Base-by-base conservation (phyloP, 345 rosid genomes). In the Gynandropsis gynandra region DNA sequence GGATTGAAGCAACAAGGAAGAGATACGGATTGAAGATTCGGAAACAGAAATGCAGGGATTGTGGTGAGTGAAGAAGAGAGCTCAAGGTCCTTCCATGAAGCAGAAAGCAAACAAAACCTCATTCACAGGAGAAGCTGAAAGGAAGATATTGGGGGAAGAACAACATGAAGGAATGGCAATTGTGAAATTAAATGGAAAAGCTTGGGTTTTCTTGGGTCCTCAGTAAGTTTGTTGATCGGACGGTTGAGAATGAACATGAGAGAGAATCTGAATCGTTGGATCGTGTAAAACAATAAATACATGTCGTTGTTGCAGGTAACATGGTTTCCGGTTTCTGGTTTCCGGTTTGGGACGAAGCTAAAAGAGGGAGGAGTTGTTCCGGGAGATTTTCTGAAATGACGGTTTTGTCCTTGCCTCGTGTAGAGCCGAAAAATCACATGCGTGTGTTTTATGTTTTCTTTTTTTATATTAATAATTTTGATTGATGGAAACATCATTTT, bases 81-180 rank as follows among this genome's bases (percentile, higher is more conserved):
- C 19, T 70, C 61, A 81, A 67, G 85, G 76, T 18, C 76, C 80
- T 63, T 78, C 83, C 85, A 79, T 76, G 67, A 77, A 70, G 68
- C 84, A 78, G 52, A 41, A 56, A 56, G 62, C 45, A 24, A 45
- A 75, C 74, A 54, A 74, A 72, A 62, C 69, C 75, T 65, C 72
- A 54, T 45, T 65, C 69, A 57, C 11, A 64, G 53, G 51, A 57
- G 57, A 50, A 36, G 13, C 19, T 49, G 38, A 54, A 29, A 47
- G 11, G 40, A 36, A 36, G 40, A 24, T 24, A 24, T 24, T 24
- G 29, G 40, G 13, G 40, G 40, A 36, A 36, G 40, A 36, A 33
- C 4, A 24, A 5, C 2, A 5, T 53, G 27, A 65, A 65, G 19
- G 32, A 58, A 48, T 65, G 64, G 69, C 44, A 58, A 0, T 4